These are phyloP conservation scores for Epichloe bromicola DNA, from an alignment of 2,329 filamentous ascomycete genomes.

Conservation along the genomic window DNA sequence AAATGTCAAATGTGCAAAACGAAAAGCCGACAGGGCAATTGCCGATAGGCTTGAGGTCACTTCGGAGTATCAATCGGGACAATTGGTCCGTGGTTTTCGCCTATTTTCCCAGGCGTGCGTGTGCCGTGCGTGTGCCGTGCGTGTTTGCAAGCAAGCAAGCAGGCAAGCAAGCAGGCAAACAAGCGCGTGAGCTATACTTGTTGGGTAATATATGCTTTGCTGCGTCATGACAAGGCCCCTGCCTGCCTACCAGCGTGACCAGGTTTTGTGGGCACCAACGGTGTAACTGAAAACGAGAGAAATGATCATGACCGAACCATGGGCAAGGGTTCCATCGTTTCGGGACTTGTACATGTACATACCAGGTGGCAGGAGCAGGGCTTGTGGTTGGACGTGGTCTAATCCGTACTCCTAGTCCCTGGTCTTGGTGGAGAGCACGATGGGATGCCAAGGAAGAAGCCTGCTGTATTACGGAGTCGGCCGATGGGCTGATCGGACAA, in stretches of 20 bases:
- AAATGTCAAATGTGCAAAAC: not conserved
- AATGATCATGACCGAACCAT: slow-evolving; percentile 4
- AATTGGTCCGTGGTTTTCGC: not conserved
- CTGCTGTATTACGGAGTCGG: too few species aligned
- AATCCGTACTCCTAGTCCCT: not conserved
- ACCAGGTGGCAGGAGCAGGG: not conserved
- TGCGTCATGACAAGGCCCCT: slow-evolving; percentile 6
- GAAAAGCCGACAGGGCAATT: slow-evolving; percentile 2
- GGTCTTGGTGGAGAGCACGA: too few species aligned
- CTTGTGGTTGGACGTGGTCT: not conserved
- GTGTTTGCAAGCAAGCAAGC: not conserved
- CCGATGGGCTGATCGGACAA: too few species aligned
- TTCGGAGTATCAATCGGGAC: slow-evolving; percentile 1
- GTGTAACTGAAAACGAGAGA: not conserved
- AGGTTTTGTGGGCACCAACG: slow-evolving; percentile 3
- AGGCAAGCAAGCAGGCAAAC: not conserved
- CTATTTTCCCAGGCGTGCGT: not conserved
- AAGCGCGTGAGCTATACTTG: not conserved
- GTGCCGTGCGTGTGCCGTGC: not conserved
- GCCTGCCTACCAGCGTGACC: slow-evolving; percentile 1
- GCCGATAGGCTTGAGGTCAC: slow-evolving; percentile 3
- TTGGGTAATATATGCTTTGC: not conserved
- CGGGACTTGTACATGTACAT: not conserved
- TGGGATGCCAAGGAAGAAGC: too few species aligned
- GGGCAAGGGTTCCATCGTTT: slow-evolving; percentile 3